Conservation (phyloP, 495 filamentous ascomycete species). For the Evernia prunastri region DNA sequence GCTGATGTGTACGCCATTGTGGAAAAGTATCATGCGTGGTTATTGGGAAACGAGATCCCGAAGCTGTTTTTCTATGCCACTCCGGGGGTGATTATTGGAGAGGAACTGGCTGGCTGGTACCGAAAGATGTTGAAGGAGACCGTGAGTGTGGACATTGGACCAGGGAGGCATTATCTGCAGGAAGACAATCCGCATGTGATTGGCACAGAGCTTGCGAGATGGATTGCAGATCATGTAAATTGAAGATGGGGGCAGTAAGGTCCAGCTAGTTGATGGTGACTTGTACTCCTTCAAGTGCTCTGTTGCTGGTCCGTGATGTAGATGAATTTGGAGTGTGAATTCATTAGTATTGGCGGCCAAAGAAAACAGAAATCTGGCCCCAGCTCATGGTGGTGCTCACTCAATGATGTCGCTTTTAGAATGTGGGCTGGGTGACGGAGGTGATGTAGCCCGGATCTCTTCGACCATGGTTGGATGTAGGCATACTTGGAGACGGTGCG, state of each 20-base stretch:
- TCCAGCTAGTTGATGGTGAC: background rate
- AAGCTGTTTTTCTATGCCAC: background rate
- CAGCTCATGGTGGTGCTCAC: too few species aligned
- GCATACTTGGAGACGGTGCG: too few species aligned
- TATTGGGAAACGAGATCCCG: background rate
- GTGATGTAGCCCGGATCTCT: too few species aligned
- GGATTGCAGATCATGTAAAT: background rate
- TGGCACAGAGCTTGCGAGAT: background rate
- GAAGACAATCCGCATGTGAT: background rate
- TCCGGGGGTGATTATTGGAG: background rate
- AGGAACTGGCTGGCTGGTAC: background rate
- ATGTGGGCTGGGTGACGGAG: too few species aligned
- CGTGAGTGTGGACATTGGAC: background rate
- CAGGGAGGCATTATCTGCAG: background rate
- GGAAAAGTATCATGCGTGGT: background rate
- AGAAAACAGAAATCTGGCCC: too few species aligned
- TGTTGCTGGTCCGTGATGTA: too few species aligned
- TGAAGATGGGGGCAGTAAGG: background rate
- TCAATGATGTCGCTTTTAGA: too few species aligned
- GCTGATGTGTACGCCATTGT: background rate
- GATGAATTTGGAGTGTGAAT: too few species aligned
- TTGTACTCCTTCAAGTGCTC: too few species aligned
- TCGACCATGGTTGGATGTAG: too few species aligned
- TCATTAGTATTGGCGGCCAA: too few species aligned
- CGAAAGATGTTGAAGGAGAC: background rate